Evolutionary conservation across 495 filamentous ascomycete species (phyloP).

Genomic region (Penicillium egyptiacum): DNA sequence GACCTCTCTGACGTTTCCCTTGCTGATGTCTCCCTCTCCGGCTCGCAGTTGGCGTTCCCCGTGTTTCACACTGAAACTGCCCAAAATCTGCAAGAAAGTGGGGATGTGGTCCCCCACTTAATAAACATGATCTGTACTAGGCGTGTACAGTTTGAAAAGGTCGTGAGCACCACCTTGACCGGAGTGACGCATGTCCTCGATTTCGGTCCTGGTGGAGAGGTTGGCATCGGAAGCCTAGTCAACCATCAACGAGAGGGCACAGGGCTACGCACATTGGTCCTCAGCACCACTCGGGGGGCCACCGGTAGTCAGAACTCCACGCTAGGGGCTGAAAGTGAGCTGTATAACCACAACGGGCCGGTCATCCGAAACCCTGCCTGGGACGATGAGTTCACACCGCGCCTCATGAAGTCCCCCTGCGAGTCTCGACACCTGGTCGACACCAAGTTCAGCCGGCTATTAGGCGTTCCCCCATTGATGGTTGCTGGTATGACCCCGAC

Average conservation of each 20-base stretch:
- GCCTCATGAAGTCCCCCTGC: slow-evolving; percentile 14
- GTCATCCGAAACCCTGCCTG: slow-evolving; percentile 9
- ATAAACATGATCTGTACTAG: slow-evolving; percentile 21
- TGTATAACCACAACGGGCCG: neutral
- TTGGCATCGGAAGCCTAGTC: slow-evolving; percentile 4
- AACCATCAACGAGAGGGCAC: slow-evolving; percentile 4
- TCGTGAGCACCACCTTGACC: slow-evolving; percentile 12
- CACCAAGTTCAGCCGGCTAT: slow-evolving; percentile 36
- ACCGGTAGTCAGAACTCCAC: neutral
- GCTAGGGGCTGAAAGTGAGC: neutral
- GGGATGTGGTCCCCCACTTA: neutral
- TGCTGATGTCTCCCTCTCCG: slow-evolving; percentile 6
- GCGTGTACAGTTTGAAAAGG: slow-evolving; percentile 30
- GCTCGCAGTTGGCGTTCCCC: slow-evolving; percentile 16
- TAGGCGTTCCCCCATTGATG: slow-evolving; percentile 40
- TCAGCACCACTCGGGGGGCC: neutral
- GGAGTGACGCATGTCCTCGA: slow-evolving; percentile 3
- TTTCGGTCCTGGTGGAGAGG: slow-evolving; percentile 1
- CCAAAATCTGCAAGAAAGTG: slow-evolving; percentile 21
- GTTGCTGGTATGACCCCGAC: slow-evolving; percentile 50
- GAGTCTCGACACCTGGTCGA: slow-evolving; percentile 19
- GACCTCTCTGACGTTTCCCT: slow-evolving; percentile 14
- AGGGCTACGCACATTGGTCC: slow-evolving; percentile 3
- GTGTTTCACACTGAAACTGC: slow-evolving; percentile 34
- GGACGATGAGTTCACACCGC: slow-evolving; percentile 27